phyloP scores from a whole-genome alignment of 192 early-diverging fungal genomes.

The Coemansia sp. region DNA sequence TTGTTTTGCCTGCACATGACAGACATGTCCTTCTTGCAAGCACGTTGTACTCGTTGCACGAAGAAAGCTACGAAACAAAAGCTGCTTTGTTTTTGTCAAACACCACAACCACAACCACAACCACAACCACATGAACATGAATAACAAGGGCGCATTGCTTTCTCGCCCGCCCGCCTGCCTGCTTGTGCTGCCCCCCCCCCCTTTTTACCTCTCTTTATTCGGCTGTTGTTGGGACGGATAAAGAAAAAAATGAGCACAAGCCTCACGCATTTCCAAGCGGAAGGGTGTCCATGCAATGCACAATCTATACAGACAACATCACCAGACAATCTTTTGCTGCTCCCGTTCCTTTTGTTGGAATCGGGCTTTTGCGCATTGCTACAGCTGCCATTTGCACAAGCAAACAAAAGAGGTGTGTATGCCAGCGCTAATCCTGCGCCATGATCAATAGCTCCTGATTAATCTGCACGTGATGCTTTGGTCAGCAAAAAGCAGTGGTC shows the following conservation, averaged over 20 bases:
- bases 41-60: not conserved
- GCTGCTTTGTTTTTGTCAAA: not conserved
- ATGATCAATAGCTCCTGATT: too few relatives aligned
- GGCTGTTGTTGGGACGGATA: not conserved
- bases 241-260: not conserved
- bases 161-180: too few relatives aligned
- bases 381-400: too few relatives aligned
- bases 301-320: not conserved
- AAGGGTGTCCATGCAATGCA: not conserved
- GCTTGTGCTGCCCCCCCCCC: not conserved
- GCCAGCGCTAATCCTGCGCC: too few relatives aligned
- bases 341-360: too few relatives aligned
- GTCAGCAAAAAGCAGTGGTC: too few relatives aligned
- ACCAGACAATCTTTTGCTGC: not conserved
- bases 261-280: not conserved
- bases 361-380: too few relatives aligned
- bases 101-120: not conserved
- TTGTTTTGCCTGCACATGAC: not conserved
- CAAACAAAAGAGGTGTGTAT: not conserved
- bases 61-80: not conserved
- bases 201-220: not conserved
- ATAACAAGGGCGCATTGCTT: not conserved
- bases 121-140: not conserved
- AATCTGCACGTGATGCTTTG: too few relatives aligned
- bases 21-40: not conserved